Evolutionary conservation across 345 rosid species (phyloP), one percentile per base, ranked within the genome.

Genomic region (Zanthoxylum bungeanum): DNA sequence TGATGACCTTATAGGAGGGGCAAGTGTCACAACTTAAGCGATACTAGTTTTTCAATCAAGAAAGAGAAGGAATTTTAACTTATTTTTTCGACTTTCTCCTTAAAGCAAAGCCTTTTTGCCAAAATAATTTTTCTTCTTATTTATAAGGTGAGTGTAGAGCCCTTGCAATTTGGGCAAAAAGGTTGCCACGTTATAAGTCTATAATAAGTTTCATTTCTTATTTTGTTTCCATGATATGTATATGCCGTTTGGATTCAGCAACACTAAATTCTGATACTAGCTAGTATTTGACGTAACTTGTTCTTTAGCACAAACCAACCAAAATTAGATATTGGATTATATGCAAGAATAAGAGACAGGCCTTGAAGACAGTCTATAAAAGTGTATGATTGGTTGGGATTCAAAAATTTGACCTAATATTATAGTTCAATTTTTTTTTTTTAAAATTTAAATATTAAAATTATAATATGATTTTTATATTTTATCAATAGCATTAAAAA

Each of bases 161-260:
- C 70, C 76, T 44, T 3, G 33, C 49, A 46, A 34, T 12, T 33
- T 46, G 57, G 71, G 76, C 77, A 66, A 58, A 5, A 39, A 19
- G 14, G 28, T 44, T 17, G 49, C 65, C 47, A 44, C 36, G 58
- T 57, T 73, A 22, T 52, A 37, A 9, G 12, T 47, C 7, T 31
- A 1, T 11, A 30, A 27, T 56, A 44, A 1, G 12, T 52, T 19
- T 39, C 1, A 53, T 57, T 65, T 22, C 24, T 42, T 42, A 0
- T 39, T 9, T 39, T 1, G 9, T 39, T 0, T 46, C 39, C n/a
- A n/a, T 4, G 17, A 28, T 46, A 28, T 9, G 4, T 22, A 17
- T 16, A 30, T 68, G 72, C 63, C 72, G 63, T 55, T 27, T 39
- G 50, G 62, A 68, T 37, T 39, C 37, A 55, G 71, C 62, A 53